Evolutionary conservation across 805 yeast genomes (phyloP).

Genomic region (Komagataella ulmi): DNA sequence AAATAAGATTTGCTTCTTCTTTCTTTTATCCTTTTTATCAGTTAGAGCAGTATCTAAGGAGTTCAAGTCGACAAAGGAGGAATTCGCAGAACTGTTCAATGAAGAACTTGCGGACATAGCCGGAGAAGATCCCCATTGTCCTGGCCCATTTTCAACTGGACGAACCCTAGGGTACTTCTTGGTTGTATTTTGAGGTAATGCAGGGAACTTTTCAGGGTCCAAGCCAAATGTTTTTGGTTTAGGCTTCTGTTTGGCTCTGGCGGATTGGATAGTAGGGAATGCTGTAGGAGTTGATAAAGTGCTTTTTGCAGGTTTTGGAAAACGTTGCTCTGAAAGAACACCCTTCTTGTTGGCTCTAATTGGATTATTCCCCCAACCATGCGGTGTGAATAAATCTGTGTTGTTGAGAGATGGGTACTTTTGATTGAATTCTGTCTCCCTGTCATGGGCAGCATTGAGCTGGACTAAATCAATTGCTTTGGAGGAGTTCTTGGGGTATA

Average conservation of each 20-base stretch:
- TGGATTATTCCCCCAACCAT: not conserved
- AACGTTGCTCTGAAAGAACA: not conserved
- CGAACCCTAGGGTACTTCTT: constrained; percentile 48
- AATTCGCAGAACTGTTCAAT: constrained; percentile 1
- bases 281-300: not conserved
- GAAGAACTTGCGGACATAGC: constrained; percentile 1
- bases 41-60: constrained; percentile 10
- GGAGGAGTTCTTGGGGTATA: constrained; percentile 32
- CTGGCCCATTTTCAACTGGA: constrained; percentile 20
- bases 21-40: constrained; percentile 23
- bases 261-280: not conserved
- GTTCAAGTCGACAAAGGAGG: constrained; percentile 11
- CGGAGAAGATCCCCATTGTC: constrained; percentile 17
- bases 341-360: not conserved
- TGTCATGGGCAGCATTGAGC: constrained; percentile 13
- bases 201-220: constrained; percentile 12
- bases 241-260: constrained; percentile 2
- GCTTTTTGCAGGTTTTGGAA: not conserved
- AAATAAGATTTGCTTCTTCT: constrained; percentile 41
- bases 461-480: constrained; percentile 25
- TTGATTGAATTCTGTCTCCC: constrained; percentile 15
- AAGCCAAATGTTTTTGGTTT: constrained; percentile 2
- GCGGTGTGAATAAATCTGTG: constrained; percentile 3
- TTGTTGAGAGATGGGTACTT: constrained; percentile 38
- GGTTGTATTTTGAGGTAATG: constrained; percentile 22